phyloP scores from a whole-genome alignment of 805 yeast species.

The Yamadazyma sp. region DNA sequence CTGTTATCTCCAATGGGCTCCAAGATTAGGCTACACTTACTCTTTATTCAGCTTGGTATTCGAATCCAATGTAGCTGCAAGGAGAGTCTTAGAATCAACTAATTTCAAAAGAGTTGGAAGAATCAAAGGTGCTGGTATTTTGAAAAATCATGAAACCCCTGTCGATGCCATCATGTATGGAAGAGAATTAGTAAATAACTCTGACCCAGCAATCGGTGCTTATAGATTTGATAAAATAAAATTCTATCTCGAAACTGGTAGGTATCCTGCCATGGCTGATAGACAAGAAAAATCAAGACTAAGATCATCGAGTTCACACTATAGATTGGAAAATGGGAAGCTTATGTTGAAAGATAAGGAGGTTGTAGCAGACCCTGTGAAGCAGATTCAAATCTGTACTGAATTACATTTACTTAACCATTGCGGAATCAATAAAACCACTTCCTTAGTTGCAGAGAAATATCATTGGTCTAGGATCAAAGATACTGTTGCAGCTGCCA shows the following conservation, averaged over 20 bases:
- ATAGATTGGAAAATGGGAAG: slow-evolving; percentile 66
- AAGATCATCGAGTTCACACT: slow-evolving; percentile 76
- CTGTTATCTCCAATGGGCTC: slow-evolving; percentile 88
- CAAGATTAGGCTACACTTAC: slow-evolving; percentile 80
- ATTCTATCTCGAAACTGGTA: slow-evolving; percentile 76
- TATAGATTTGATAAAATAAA: slow-evolving; percentile 74
- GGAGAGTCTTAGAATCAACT: slow-evolving; percentile 71
- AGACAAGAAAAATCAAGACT: slow-evolving; percentile 86
- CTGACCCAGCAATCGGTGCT: slow-evolving; percentile 49
- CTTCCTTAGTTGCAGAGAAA: slow-evolving; percentile 69
- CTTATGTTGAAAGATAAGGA: slow-evolving; percentile 75
- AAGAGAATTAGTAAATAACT: slow-evolving; percentile 61
- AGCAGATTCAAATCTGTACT: slow-evolving; percentile 72
- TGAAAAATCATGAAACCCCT: slow-evolving; percentile 79
- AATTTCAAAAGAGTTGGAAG: slow-evolving; percentile 78
- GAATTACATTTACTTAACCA: slow-evolving; percentile 69
- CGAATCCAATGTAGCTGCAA: slow-evolving; percentile 82
- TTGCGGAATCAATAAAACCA: slow-evolving; percentile 86
- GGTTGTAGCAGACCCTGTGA: slow-evolving; percentile 73
- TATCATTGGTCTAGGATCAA: slow-evolving; percentile 93
- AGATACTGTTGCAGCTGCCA: slow-evolving; percentile 77
- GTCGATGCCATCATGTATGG: slow-evolving; percentile 89
- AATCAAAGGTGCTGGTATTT: slow-evolving; percentile 81
- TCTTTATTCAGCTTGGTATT: slow-evolving; percentile 81
- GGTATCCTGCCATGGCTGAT: slow-evolving; percentile 79